Base-by-base conservation (phyloP, 306 rosid species). In the Cicer arietinum region DNA sequence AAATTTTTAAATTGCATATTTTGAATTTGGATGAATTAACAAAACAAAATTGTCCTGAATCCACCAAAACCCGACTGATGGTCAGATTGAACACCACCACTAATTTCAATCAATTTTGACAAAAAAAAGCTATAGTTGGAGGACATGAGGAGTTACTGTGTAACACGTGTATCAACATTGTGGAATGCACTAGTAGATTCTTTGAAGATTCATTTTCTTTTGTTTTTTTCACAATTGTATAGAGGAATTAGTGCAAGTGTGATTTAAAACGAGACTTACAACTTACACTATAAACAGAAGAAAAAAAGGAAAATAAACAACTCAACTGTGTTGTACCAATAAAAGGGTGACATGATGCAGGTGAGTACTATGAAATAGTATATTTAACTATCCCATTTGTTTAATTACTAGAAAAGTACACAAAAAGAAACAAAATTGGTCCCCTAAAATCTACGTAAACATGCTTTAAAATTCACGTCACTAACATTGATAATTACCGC, bases 401-500 rank as follows among this genome's bases (percentile, higher is more conserved):
- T 40, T 30, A 30, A 30, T 30, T 67, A 56, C 62, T 20, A 39
- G 66, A 71, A 53, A 8, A 46, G 5, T 39, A 64, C 58, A 30
- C 35, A 4, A 60, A 71, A 75, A 66, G 39, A 56, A 54, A 82
- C 76, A 79, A 76, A 82, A 6, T 14, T 37, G 47, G 25, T 75
- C 67, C 62, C 73, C 43, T 56, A 60, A 75, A 71, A 61, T 71
- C 61, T 71, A 75, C 35, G 71, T 16, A 18, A 66, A 41, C 84
- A 52, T 80, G 75, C 86, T 72, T 79, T 20, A 82, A 71, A 76
- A 79, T 71, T 77, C 46, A 45, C 86, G 84, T 67, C 84, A 76
- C 53, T 22, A 57, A 47, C 74, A 54, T 66, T 58, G 44, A 57
- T 61, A 75, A 75, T 61, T 76, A 76, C 59, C 53, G 75, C 41